Conservation (phyloP, 768 basidiomycete genomes). For the Auricularia heimuer region DNA sequence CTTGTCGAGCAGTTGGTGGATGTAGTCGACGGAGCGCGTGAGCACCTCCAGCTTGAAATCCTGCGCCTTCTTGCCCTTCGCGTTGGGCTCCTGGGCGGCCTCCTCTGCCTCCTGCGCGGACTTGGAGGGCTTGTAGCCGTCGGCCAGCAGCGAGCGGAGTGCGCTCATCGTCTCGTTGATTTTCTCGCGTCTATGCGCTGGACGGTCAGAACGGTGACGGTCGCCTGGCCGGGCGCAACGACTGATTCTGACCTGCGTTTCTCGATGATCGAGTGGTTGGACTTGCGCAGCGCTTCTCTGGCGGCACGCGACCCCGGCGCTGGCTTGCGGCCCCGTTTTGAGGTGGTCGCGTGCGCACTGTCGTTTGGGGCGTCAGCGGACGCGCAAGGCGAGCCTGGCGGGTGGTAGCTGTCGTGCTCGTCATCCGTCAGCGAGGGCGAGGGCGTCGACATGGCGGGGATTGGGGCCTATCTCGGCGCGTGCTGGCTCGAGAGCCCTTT, state of each 20-base stretch:
- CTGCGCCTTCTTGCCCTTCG: background rate
- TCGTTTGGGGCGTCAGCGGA: background rate
- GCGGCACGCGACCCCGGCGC: background rate
- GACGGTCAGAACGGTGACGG: background rate
- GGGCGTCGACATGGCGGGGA: background rate
- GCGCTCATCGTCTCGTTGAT: background rate
- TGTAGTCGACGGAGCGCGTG: background rate
- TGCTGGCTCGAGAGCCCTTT: background rate
- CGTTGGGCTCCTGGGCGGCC: background rate
- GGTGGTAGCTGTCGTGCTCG: conserved; percentile 1
- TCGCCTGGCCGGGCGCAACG: background rate
- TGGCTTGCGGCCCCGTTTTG: background rate
- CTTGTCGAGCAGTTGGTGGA: background rate
- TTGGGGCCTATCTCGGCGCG: background rate
- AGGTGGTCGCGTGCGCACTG: background rate
- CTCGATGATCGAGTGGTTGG: background rate
- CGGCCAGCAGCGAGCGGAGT: background rate
- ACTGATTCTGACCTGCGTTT: background rate
- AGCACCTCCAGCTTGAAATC: conserved; percentile 1
- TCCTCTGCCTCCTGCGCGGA: background rate
- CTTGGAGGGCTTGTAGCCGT: background rate
- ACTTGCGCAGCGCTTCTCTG: background rate
- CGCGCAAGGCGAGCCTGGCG: background rate
- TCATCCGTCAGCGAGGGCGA: background rate
- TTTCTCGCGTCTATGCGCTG: background rate